phyloP scores from a whole-genome alignment of 441 rosid species.

The Bruguiera hainesii region DNA sequence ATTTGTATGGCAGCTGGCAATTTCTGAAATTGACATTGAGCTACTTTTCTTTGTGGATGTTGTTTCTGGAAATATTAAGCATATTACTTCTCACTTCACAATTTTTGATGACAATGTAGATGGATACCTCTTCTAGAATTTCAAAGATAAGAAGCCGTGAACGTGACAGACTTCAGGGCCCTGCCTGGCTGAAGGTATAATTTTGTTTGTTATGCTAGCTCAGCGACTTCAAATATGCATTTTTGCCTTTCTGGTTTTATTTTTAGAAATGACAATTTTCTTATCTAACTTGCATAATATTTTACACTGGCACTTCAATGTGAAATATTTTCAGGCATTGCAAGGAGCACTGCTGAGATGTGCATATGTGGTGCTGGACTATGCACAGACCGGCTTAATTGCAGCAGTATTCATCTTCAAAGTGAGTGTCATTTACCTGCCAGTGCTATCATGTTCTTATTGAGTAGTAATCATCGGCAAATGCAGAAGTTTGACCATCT shows the following conservation, averaged over 20 bases:
- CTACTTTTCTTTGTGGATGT: neutral
- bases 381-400: slow-evolving; percentile 95
- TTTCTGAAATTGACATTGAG: neutral
- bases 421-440: slow-evolving; percentile 43
- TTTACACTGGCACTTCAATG: slow-evolving; percentile 13
- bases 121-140: slow-evolving; percentile 96
- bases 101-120: slow-evolving; percentile 64
- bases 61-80: neutral
- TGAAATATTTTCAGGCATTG: slow-evolving; percentile 43
- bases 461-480: neutral
- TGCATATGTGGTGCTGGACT: slow-evolving; percentile 77
- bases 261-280: slow-evolving; percentile 8
- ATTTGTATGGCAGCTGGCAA: neutral
- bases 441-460: slow-evolving; percentile 5
- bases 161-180: slow-evolving; percentile 94
- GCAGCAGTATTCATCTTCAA: slow-evolving; percentile 96
- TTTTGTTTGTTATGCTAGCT: slow-evolving; percentile 10
- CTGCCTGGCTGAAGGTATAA: slow-evolving; percentile 91
- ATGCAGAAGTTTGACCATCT: neutral
- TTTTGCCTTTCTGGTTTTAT: neutral
- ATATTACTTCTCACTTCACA: slow-evolving; percentile 15
- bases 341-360: slow-evolving; percentile 88
- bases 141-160: slow-evolving; percentile 88
- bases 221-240: neutral
- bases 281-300: neutral